These are phyloP conservation scores for Lineolata rhizophorae DNA, from an alignment of 495 filamentous ascomycete genomes.

Conservation along the genomic window DNA sequence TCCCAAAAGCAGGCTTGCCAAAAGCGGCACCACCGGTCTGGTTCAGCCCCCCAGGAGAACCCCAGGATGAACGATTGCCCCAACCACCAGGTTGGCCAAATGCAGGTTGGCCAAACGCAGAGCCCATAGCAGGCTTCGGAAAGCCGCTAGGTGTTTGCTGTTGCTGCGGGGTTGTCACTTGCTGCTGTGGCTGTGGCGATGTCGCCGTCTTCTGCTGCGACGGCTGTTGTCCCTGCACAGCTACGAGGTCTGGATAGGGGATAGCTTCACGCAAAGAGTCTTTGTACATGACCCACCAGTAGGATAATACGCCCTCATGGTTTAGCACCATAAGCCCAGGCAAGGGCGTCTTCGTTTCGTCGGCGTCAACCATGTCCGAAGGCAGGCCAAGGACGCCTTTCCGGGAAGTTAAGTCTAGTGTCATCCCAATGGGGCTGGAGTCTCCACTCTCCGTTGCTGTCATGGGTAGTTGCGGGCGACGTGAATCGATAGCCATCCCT, in stretches of 20 bases:
- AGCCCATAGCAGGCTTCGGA: background rate
- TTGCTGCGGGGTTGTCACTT: background rate
- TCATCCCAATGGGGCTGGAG: conserved; percentile 63
- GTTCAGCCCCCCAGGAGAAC: conserved; percentile 1
- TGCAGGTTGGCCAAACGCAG: conserved; percentile 1
- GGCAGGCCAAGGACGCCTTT: no score
- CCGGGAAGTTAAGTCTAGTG: no score
- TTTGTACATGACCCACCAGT: conserved; percentile 83
- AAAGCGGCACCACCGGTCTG: conserved; percentile 7
- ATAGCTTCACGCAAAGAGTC: conserved; percentile 57
- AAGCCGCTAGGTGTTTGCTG: background rate
- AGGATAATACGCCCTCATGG: conserved; percentile 60
- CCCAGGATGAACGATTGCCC: conserved; percentile 9
- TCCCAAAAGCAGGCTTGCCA: conserved; percentile 9
- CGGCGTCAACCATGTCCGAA: no score
- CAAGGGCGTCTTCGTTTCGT: no score
- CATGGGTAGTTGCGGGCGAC: conserved; percentile 49
- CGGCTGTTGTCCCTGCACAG: no score
- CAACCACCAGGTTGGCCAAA: background rate
- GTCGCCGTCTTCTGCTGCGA: background rate
- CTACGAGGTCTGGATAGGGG: conserved; percentile 49
- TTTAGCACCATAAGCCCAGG: conserved; percentile 75
- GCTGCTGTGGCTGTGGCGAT: background rate
- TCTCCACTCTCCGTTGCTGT: no score
- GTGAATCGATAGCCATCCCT: conserved; percentile 51